Percentiles rank a stretch among this genome's conserved stretches.
These are phyloP conservation scores for Rhinocladiella mackenziei DNA, from an alignment of 2,329 filamentous ascomycete species.

Conservation along the genomic window DNA sequence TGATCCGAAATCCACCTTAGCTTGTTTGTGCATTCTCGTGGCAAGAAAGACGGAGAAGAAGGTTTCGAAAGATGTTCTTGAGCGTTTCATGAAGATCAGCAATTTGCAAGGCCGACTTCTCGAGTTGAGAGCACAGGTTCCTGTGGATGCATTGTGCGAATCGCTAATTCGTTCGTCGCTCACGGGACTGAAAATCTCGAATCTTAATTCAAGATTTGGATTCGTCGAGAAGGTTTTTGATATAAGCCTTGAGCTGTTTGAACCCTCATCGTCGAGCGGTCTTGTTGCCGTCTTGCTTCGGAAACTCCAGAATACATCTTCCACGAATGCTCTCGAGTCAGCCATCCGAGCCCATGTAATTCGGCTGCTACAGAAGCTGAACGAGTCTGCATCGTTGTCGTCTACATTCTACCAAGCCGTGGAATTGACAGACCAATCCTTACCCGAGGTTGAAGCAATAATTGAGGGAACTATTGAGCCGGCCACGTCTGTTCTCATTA, in stretches of 20 bases:
- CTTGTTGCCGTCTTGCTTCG: conserved; percentile 16
- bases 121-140: conserved; percentile 31
- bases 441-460: conserved; percentile 70
- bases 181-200: conserved; percentile 29
- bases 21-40: conserved; percentile 75
- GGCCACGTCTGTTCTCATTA: too few species aligned
- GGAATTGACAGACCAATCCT: conserved; percentile 63
- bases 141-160: conserved; percentile 13
- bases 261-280: conserved; percentile 1
- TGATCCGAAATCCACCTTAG: conserved; percentile 60
- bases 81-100: conserved; percentile 41
- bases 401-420: conserved; percentile 65
- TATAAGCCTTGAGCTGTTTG: conserved; percentile 20
- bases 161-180: conserved; percentile 13
- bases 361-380: conserved; percentile 62
- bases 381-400: conserved; percentile 57
- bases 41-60: conserved; percentile 70
- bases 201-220: conserved; percentile 25
- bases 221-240: conserved; percentile 22
- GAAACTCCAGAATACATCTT: conserved; percentile 9
- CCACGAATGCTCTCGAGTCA: conserved; percentile 15
- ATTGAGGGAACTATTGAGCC: conserved; percentile 66
- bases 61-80: conserved; percentile 66
- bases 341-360: conserved; percentile 61
- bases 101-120: conserved; percentile 35